Conservation (phyloP, 495 filamentous ascomycete genomes). For the Penicillium dipodomyicola region DNA sequence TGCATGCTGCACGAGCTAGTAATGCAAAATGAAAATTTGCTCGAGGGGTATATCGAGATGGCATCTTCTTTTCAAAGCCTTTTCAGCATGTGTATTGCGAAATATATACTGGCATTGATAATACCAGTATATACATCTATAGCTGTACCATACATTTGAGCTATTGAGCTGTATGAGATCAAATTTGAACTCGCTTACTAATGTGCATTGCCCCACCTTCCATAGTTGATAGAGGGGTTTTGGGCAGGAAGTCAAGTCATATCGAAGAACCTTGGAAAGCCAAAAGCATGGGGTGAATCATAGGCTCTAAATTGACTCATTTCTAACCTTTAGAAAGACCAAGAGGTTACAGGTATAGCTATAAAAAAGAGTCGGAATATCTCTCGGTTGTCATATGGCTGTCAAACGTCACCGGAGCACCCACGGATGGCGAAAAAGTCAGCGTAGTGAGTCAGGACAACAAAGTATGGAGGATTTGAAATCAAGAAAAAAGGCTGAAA, state of each 20-base stretch:
- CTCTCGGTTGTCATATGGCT: not conserved
- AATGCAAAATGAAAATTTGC: conserved; percentile 5
- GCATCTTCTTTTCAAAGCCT: too few species aligned
- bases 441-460: conserved; percentile 2
- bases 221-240: conserved; percentile 9
- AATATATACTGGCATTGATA: not conserved
- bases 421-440: conserved; percentile 1
- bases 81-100: not conserved
- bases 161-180: not conserved
- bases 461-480: conserved; percentile 3
- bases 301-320: conserved; percentile 1
- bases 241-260: not conserved
- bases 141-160: conserved; percentile 2
- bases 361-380: not conserved
- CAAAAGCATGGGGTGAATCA: conserved; percentile 1
- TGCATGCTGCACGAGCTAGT: conserved; percentile 8
- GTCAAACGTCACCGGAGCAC: conserved; percentile 9
- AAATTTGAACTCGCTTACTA: conserved; percentile 3
- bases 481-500: conserved; percentile 8
- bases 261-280: not conserved
- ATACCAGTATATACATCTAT: not conserved
- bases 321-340: not conserved
- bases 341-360: not conserved
- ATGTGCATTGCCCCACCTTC: conserved; percentile 2
- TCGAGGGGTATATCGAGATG: not conserved